Evolutionary conservation across 2,329 filamentous ascomycete genomes (phyloP), one percentile per base, ranked within the genome.

Genomic region (Alternaria longipes): DNA sequence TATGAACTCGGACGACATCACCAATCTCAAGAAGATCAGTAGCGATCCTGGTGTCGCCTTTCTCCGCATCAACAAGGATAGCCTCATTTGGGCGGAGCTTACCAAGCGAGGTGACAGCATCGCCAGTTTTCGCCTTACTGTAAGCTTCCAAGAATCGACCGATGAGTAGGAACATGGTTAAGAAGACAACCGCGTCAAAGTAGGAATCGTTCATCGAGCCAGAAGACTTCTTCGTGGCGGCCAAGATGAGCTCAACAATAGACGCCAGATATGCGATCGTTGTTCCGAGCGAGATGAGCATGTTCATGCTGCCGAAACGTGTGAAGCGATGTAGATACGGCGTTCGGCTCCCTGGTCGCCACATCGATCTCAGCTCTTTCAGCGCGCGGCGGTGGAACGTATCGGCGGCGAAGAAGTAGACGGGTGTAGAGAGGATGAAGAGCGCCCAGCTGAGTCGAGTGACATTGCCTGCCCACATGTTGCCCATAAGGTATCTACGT

Each of bases 301-400:
- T 90, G 74, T 97, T 97, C 94, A 97, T 97, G 81, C 93, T 97
- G 8, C 94, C 94, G 72, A 97, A 97, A n/a, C 91, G 89, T 77
- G 93, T 93, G 73, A 97, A 94, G 14, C 94, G 85, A 68, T 90
- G 86, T 16, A 91, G 70, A 4, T 96, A 76, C 0, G 92, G 91
- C 1, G 90, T 90, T 38, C 85, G 87, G 74, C 92, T 97, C 28
- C 88, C 87, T 3, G 82, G 88, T 22, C 90, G 86, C 94, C 94
- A 97, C 64, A 97, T 83, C 0, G 89, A 85, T 62, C 84, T 84
- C 12, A 97, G 81, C 71, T 97, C 94, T 75, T 93, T 95, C 67
- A 93, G 75, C 0, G 92, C 91, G 41, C 91, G 86, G 12, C 84
- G 79, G 74, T 97, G 94, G 77, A 97, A 97, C 2, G 93, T 84